These are phyloP conservation scores for Mycena olivaceomarginata DNA, from an alignment of 768 basidiomycete species.

Conservation along the genomic window DNA sequence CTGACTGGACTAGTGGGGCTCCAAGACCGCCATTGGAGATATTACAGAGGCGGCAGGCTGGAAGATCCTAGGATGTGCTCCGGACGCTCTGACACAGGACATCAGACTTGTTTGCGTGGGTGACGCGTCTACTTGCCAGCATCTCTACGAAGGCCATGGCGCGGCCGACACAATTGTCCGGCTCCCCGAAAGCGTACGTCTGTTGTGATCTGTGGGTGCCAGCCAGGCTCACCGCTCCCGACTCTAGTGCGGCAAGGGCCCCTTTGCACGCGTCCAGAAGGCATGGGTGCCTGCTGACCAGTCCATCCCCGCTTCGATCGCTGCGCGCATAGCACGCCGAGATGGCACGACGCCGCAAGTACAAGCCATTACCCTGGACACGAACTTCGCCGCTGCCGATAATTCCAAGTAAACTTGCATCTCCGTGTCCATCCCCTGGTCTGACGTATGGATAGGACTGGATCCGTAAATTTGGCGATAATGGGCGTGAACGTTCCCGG, in stretches of 20 bases:
- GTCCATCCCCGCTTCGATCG: slow-evolving; percentile 45
- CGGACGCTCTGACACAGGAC: slow-evolving; percentile 37
- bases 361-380: slow-evolving; percentile 53
- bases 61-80: slow-evolving; percentile 37
- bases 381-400: slow-evolving; percentile 49
- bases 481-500: slow-evolving; percentile 34
- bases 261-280: slow-evolving; percentile 54
- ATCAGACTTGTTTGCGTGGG: slow-evolving; percentile 44
- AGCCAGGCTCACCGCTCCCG: neutral
- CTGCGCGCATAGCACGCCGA: slow-evolving; percentile 44
- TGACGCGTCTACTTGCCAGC: slow-evolving; percentile 30
- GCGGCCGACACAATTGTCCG: slow-evolving; percentile 57
- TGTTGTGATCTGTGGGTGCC: neutral
- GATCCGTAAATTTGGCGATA: slow-evolving; percentile 31
- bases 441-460: slow-evolving; percentile 22
- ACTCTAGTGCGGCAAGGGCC: slow-evolving; percentile 42
- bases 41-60: slow-evolving; percentile 41
- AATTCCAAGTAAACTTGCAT: slow-evolving; percentile 24
- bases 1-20: slow-evolving; percentile 17
- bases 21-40: slow-evolving; percentile 35
- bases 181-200: slow-evolving; percentile 54
- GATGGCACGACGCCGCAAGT: slow-evolving; percentile 46
- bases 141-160: slow-evolving; percentile 40
- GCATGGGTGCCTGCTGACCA: slow-evolving; percentile 55
- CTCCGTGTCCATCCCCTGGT: neutral